phyloP scores from a whole-genome alignment of 2,329 filamentous ascomycete species.

The Epichloe gansuensis region DNA sequence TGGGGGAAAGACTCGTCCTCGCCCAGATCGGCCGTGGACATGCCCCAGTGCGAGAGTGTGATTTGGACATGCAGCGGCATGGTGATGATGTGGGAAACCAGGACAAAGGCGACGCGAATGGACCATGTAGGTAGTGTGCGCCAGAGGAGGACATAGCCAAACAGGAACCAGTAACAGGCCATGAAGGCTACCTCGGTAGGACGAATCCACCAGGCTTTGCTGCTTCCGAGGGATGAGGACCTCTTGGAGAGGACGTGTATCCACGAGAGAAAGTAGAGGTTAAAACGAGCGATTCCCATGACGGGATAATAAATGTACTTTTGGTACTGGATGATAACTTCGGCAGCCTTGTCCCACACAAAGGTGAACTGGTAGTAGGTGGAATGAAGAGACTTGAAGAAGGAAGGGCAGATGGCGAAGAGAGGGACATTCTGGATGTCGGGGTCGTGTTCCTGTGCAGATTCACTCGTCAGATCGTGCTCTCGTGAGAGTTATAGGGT shows the following conservation, averaged over 20 bases:
- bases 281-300: constrained; percentile 57
- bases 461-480: background rate
- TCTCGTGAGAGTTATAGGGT: background rate
- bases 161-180: constrained; percentile 53
- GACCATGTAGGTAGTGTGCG: constrained; percentile 43
- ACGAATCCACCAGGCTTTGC: constrained; percentile 53
- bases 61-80: constrained; percentile 61
- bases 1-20: constrained; percentile 54
- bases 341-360: constrained; percentile 47
- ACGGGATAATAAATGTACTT: constrained; percentile 56
- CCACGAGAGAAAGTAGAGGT: constrained; percentile 57
- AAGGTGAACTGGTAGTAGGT: constrained; percentile 55
- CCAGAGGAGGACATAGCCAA: constrained; percentile 53
- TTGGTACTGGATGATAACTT: constrained; percentile 47
- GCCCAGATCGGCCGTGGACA: constrained; percentile 53
- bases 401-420: constrained; percentile 53
- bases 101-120: constrained; percentile 45
- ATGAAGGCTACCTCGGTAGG: constrained; percentile 52
- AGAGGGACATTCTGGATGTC: constrained; percentile 56
- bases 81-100: constrained; percentile 51
- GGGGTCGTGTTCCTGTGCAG: constrained; percentile 38
- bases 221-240: constrained; percentile 41
- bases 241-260: constrained; percentile 45
- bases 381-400: constrained; percentile 50
- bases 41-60: constrained; percentile 59